phyloP scores from a whole-genome alignment of 169 alveolate species.

The Cryptosporidium meleagridis region DNA sequence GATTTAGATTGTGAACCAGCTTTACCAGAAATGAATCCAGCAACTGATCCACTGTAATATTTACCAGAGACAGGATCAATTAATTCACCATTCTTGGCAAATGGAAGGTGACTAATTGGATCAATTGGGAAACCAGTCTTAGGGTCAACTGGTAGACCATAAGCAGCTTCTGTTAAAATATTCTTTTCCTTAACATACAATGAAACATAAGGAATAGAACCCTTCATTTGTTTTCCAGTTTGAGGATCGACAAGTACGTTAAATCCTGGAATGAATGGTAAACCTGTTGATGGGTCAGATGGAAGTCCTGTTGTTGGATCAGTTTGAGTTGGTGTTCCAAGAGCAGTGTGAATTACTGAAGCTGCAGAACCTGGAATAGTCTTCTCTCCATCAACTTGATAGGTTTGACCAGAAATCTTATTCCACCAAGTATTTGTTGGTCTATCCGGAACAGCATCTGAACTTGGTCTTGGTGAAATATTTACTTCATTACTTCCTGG shows the following conservation, averaged over 20 bases:
- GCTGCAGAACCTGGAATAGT: constrained; percentile 72
- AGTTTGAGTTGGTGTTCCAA: constrained; percentile 73
- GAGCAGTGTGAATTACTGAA: constrained; percentile 38
- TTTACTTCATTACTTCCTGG: constrained; percentile 1
- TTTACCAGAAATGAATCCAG: constrained; percentile 53
- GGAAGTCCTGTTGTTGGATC: constrained; percentile 65
- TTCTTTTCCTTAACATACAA: constrained; percentile 41
- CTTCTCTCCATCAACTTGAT: not conserved
- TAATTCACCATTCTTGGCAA: constrained; percentile 48
- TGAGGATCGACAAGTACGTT: constrained; percentile 43
- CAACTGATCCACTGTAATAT: constrained; percentile 31
- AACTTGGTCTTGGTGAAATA: constrained; percentile 52
- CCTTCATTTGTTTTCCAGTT: constrained; percentile 54
- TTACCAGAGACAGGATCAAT: constrained; percentile 43
- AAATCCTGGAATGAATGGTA: constrained; percentile 72
- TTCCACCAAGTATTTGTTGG: constrained; percentile 72
- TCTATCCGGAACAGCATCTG: constrained; percentile 51
- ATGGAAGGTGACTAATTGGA: constrained; percentile 60
- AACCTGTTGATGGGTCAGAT: constrained; percentile 74
- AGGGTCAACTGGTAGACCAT: constrained; percentile 67
- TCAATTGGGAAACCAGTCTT: constrained; percentile 71
- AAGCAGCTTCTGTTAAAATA: constrained; percentile 24
- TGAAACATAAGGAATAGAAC: constrained; percentile 26
- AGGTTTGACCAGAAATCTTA: constrained; percentile 41
- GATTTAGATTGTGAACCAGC: constrained; percentile 63